Base-by-base conservation (phyloP, 768 basidiomycete species). In the Termitomyces titanicus region DNA sequence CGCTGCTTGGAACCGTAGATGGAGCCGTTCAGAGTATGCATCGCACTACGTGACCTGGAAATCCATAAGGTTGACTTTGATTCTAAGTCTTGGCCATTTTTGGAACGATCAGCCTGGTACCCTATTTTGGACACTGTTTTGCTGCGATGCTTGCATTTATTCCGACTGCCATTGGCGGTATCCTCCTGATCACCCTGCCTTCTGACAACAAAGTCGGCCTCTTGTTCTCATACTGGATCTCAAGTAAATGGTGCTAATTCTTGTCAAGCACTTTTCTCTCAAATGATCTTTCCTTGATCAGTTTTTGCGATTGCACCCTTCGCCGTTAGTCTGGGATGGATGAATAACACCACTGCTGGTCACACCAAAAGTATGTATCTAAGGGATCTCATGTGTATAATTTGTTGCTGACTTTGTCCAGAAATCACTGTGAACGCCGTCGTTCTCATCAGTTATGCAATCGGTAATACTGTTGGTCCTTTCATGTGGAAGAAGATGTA, bases 401-500 rank as follows among this genome's bases (percentile, higher is more conserved):
- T n/a, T 20, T 24, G 34, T 22, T 47, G 18, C 24, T 51, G 35
- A 47, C 13, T 33, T 57, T 6, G 1, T 57, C 31, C 59, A 86
- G 85, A 82, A 50, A 84, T 84, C 1, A 91, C 89, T 4, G 82
- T 82, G 17, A 92, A 90, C 64, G 89, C 86, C 17, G 79, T 91
- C 56, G 75, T 90, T 42, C 78, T 92, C 38, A 75, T 80, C 55
- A 83, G 79, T 1, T 93, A 92, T 67, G 86, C 83, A 20, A 74
- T 89, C 29, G 90, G 88, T 50, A 91, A 92, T 65, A 81, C 88
- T 15, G 84, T 79, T 3, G 79, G 87, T 6, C 85, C 86, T 22
- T 86, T 88, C 64, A 87, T 89, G 80, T 92, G 89, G 89, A 80
- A 87, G 71, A 73, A 76, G 50, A 55, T 77, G 66, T 91, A 88